phyloP scores from a whole-genome alignment of 225 moss, liverwort and hornwort genomes.

The Physcomitrium patens region DNA sequence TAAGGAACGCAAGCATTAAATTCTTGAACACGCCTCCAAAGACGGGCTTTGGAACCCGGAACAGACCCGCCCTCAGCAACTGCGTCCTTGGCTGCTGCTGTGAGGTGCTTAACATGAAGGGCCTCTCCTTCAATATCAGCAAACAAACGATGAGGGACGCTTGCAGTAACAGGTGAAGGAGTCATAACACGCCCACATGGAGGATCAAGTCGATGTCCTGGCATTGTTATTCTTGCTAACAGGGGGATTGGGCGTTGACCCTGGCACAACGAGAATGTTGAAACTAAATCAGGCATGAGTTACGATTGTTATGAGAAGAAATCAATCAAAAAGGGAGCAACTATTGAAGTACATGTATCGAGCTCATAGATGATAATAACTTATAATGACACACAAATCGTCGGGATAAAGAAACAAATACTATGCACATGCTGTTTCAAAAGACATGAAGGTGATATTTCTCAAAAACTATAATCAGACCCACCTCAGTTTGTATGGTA shows the following conservation, averaged over 20 bases:
- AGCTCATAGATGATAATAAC: neutral
- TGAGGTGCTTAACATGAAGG: constrained; percentile 83
- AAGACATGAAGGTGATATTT: neutral
- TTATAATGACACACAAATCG: neutral
- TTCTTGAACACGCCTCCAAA: constrained; percentile 90
- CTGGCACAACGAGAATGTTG: constrained; percentile 43
- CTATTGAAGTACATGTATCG: neutral
- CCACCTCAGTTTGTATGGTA: constrained; percentile 80
- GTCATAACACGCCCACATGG: constrained; percentile 80
- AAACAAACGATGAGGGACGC: constrained; percentile 85
- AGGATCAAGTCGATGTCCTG: constrained; percentile 86
- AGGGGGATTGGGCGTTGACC: constrained; percentile 85
- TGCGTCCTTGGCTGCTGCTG: constrained; percentile 94
- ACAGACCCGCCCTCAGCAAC: constrained; percentile 82
- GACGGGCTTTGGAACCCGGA: constrained; percentile 90
- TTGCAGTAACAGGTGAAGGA: constrained; percentile 57
- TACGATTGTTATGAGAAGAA: no score
- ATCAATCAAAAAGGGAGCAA: neutral
- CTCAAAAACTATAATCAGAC: constrained; percentile 10
- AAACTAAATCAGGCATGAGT: neutral
- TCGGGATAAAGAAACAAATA: neutral
- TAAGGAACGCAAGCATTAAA: constrained; percentile 94
- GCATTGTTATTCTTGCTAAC: constrained; percentile 82
- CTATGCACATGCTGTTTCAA: neutral
- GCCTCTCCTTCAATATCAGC: constrained; percentile 92